Base-by-base conservation (phyloP, 2,329 filamentous ascomycete species). In the Emmonsia crescens region DNA sequence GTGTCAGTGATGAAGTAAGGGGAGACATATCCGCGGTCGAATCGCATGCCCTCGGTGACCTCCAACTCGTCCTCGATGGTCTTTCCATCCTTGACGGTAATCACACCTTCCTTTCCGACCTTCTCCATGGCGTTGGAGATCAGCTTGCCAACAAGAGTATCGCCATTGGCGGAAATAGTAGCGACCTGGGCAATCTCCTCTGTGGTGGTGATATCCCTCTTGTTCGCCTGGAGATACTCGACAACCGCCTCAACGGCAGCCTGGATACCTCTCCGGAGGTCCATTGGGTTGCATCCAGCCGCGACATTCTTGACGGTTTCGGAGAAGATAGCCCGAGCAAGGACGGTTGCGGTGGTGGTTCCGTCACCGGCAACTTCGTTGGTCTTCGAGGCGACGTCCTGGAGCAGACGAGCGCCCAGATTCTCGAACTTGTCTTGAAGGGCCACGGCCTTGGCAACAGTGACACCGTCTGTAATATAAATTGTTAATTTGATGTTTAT, bases 241-340 rank as follows among this genome's bases (percentile, higher is more conserved):
- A 99, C 91, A 62, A 96, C 94, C 64, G 91, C 87, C 67, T 96
- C 91, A 66, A 99, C 94, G 63, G 93, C 93, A 69, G 92, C 89
- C 83, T 99, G 94, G 73, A 94, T 97, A 78, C 94, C 94, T 72
- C 94, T 88, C 77, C 94, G 88, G 73, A 99, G 85, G 75, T 99
- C 94, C 94, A 99, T 97, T 68, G 94, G 94, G 83, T 99, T 99
- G 88, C 94, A 99, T 74, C 94, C 94, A 66, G 94, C 94, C 68
- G 94, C 94, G 67, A 99, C 94, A 77, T 99, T 99, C 88, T 99
- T 99, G 76, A 97, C 94, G 61, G 93, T 97, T 85, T 99, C 94
- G 78, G 94, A 96, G 85, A 99, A 99, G 80, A 99, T 99, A 76
- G 92, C 89, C 71, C 91, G 90, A 70, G 91, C 94, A 69, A 99